A percentile compares a stretch with the other conserved stretches of the same genome.
Evolutionary conservation across 352 stramenopile species (phyloP).

Genomic region (Elongisporangium prolatum): DNA sequence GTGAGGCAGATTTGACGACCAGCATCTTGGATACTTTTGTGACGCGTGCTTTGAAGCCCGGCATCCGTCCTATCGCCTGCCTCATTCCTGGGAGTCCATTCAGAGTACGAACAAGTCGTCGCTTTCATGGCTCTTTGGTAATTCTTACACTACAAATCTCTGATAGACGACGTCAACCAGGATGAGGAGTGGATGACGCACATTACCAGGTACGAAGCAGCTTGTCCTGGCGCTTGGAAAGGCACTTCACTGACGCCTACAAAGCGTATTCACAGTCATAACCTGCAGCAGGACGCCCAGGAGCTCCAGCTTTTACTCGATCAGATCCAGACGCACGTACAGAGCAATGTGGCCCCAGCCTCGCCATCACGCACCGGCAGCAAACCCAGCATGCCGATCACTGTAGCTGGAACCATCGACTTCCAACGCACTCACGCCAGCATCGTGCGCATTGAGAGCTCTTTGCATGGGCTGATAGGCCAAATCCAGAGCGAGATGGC

Average conservation of each 20-base stretch:
- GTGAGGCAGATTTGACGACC: constrained; percentile 47
- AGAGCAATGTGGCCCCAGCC: background rate
- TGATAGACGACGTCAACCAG: constrained; percentile 41
- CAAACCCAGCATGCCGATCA: background rate
- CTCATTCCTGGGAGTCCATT: constrained; percentile 44
- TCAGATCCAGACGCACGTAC: constrained; percentile 38
- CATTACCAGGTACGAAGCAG: constrained; percentile 31
- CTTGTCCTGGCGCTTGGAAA: background rate
- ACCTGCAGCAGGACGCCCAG: constrained; percentile 57
- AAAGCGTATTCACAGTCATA: constrained; percentile 25
- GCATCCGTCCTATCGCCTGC: constrained; percentile 48
- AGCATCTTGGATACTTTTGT: constrained; percentile 53
- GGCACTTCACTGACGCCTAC: background rate
- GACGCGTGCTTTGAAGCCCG: constrained; percentile 54
- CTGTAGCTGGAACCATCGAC: constrained; percentile 16
- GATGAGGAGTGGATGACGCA: constrained; percentile 63
- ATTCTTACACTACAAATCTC: background rate
- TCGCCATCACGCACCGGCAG: background rate
- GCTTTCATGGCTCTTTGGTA: background rate
- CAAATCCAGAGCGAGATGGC: constrained; percentile 46
- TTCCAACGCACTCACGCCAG: constrained; percentile 37
- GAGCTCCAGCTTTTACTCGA: constrained; percentile 54
- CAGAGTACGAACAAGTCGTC: constrained; percentile 21
- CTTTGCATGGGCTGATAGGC: constrained; percentile 32
- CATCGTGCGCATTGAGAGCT: constrained; percentile 31